phyloP scores from a whole-genome alignment of 1,284 basidiomycete species.

The Marasmius sp. region DNA sequence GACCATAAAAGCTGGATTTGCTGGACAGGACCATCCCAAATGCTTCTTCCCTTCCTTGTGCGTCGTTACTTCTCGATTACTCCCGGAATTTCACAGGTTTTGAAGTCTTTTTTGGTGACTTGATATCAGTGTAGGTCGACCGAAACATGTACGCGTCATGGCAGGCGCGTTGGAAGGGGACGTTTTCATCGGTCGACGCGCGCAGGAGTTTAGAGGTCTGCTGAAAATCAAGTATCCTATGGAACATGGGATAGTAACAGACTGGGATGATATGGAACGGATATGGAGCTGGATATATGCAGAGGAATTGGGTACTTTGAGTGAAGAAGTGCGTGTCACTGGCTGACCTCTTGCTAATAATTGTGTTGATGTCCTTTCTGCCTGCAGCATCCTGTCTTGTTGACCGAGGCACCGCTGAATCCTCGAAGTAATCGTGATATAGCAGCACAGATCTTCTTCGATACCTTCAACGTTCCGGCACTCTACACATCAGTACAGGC shows the following conservation, averaged over 20 bases:
- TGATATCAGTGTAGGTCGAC: slow-evolving; percentile 79
- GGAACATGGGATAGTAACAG: slow-evolving; percentile 91
- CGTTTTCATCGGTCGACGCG: slow-evolving; percentile 89
- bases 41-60: slow-evolving; percentile 98
- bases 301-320: slow-evolving; percentile 90
- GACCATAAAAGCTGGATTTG: slow-evolving; percentile 96
- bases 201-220: slow-evolving; percentile 91
- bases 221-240: slow-evolving; percentile 99
- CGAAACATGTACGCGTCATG: slow-evolving; percentile 96
- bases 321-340: slow-evolving; percentile 79
- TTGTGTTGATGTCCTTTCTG: slow-evolving; percentile 11
- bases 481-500: slow-evolving; percentile 97
- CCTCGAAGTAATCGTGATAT: slow-evolving; percentile 92
- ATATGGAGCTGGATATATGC: slow-evolving; percentile 98
- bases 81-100: slow-evolving; percentile 25
- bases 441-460: slow-evolving; percentile 97
- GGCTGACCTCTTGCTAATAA: slow-evolving; percentile 14
- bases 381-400: slow-evolving; percentile 89
- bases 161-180: slow-evolving; percentile 93
- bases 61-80: slow-evolving; percentile 45
- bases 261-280: slow-evolving; percentile 99
- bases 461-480: slow-evolving; percentile 99
- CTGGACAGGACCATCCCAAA: slow-evolving; percentile 96
- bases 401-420: slow-evolving; percentile 95
- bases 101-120: slow-evolving; percentile 10